Evolutionary conservation across 257 asterid genomes (phyloP), one percentile per base, ranked within the genome.

Genomic region (Solanum sejunctum): DNA sequence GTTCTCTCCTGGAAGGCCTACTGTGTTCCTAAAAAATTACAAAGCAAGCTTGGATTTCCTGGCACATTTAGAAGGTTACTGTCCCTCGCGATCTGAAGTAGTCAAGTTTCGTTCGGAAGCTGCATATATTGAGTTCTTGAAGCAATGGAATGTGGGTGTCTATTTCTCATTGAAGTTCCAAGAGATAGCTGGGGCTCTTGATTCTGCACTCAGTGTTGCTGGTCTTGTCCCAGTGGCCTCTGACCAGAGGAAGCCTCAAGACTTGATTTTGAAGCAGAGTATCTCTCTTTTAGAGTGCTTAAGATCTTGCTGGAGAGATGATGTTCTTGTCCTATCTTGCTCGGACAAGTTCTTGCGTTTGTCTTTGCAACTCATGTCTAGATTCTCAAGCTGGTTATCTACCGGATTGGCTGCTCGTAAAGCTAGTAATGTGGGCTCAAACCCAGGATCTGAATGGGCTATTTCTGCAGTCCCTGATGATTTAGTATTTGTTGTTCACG

Each of bases 141-240:
- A 92, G 91, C 98, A 92, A 70, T 97, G 99, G 99, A 97, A 97
- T 75, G 90, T 89, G 81, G 98, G 98, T 85, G 97, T 97, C 87
- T 96, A 96, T 89, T 96, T 93, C 91, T 90, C 98, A 41, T 86
- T 96, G 91, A 97, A 97, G 97, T 97, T 97, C 90, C 99, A 95
- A 94, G 98, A 97, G 91, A 95, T 97, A 83, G 99, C 98, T 10
- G 98, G 98, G 87, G 92, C 94, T 88, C 87, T 97, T 93, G 99
- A 97, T 93, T 93, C 98, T 86, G 93, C 94, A 70, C 98, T 97
- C 80, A 83, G 84, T 91, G 90, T 85, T 86, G 82, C 93, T 86
- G 86, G 92, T 45, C 94, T 97, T 52, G 89, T 69, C 55, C 90
- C 91, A 17, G 86, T 92, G 21, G 63, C 88, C 73, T 83, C 92